Percentiles rank a stretch among this genome's conserved stretches.
Evolutionary conservation across 1,284 basidiomycete genomes (phyloP).

Genomic region (Melanopsichium pennsylvanicum): DNA sequence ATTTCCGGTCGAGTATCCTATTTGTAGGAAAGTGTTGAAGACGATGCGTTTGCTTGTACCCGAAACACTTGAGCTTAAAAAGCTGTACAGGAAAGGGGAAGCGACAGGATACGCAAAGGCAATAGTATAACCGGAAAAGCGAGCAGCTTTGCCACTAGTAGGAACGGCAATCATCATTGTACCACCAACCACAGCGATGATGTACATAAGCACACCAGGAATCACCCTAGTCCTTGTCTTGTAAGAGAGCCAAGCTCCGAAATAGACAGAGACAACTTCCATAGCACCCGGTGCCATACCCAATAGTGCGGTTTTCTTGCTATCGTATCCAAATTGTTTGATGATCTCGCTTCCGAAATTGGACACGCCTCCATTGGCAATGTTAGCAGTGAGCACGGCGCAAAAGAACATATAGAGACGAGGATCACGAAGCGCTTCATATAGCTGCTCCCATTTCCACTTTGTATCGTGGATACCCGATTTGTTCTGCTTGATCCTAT

Average conservation of each 20-base stretch:
- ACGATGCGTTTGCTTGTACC: slow-evolving; percentile 62
- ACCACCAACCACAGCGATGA: slow-evolving; percentile 52
- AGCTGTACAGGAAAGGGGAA: slow-evolving; percentile 46
- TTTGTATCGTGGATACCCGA: slow-evolving; percentile 71
- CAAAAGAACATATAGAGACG: slow-evolving; percentile 64
- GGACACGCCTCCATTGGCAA: slow-evolving; percentile 50
- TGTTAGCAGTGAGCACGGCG: slow-evolving; percentile 39
- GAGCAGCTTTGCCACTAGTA: slow-evolving; percentile 16
- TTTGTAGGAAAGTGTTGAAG: slow-evolving; percentile 52
- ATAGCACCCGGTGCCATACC: slow-evolving; percentile 58
- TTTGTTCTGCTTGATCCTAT: slow-evolving; percentile 71
- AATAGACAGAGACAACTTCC: slow-evolving; percentile 52
- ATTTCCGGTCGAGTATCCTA: slow-evolving; percentile 59
- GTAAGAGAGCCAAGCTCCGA: slow-evolving; percentile 48
- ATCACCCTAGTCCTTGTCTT: slow-evolving; percentile 42
- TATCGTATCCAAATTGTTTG: slow-evolving; percentile 54
- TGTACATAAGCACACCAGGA: slow-evolving; percentile 52
- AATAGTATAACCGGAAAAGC: slow-evolving; percentile 31
- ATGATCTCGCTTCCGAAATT: slow-evolving; percentile 64
- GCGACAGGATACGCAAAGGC: slow-evolving; percentile 27
- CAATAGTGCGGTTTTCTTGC: slow-evolving; percentile 55
- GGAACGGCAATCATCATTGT: slow-evolving; percentile 48
- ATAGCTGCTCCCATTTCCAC: slow-evolving; percentile 70
- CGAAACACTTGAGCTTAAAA: slow-evolving; percentile 38
- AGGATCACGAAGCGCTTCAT: slow-evolving; percentile 70